These are phyloP conservation scores for Ogataea henricii DNA, from an alignment of 805 yeast species.

Conservation along the genomic window DNA sequence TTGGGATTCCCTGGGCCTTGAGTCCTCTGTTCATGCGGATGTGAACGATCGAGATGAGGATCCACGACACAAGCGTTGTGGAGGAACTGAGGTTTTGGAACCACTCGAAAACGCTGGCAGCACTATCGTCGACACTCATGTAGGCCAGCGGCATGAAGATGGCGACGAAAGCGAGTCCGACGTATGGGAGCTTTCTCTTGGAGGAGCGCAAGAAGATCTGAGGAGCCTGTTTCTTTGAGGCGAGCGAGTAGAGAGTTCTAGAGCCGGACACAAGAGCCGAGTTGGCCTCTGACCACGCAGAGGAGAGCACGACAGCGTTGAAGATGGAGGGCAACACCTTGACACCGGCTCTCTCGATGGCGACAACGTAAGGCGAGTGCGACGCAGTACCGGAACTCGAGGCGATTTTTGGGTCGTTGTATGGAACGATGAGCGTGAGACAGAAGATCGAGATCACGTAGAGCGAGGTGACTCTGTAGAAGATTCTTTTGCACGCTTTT, in stretches of 20 bases:
- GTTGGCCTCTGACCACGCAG: constrained; percentile 63
- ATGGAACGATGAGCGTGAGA: constrained; percentile 48
- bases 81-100: constrained; percentile 59
- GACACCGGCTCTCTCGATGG: constrained; percentile 63
- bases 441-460: constrained; percentile 35
- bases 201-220: constrained; percentile 57
- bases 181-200: constrained; percentile 54
- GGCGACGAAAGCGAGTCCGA: constrained; percentile 50
- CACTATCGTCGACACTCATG: constrained; percentile 57
- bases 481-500: constrained; percentile 25
- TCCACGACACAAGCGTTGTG: constrained; percentile 61
- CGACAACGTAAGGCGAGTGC: constrained; percentile 73
- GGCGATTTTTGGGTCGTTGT: constrained; percentile 40
- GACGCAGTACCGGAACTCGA: constrained; percentile 61
- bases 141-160: constrained; percentile 54
- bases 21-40: constrained; percentile 36
- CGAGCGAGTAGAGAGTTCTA: constrained; percentile 65
- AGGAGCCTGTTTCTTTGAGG: constrained; percentile 72
- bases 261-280: constrained; percentile 68
- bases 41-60: constrained; percentile 49
- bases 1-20: constrained; percentile 41
- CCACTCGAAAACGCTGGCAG: constrained; percentile 63
- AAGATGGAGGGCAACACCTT: constrained; percentile 66
- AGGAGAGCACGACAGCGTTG: constrained; percentile 61
- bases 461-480: constrained; percentile 26